Evolutionary conservation across 1,139 yeast genomes (phyloP).

Genomic region (Zhuliangozyma blackwelliae): DNA sequence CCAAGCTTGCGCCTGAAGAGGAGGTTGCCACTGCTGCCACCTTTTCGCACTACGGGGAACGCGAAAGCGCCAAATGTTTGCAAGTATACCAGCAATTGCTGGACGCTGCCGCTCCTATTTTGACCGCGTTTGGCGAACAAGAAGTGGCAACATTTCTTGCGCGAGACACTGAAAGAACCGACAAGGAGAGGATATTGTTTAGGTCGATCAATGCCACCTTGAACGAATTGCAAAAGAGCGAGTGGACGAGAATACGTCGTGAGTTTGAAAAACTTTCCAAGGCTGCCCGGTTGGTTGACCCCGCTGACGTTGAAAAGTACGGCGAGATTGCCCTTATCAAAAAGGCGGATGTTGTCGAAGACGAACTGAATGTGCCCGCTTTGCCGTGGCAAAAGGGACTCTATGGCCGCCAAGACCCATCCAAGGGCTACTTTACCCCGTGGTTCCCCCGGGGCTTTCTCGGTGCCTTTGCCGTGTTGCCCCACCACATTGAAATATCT

Average conservation of each 20-base stretch:
- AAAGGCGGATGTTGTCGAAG: conserved; percentile 52
- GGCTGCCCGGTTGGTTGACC: neutral
- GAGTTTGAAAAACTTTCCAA: conserved; percentile 31
- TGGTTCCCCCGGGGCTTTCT: conserved; percentile 94
- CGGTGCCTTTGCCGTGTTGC: conserved; percentile 88
- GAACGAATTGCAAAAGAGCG: conserved; percentile 49
- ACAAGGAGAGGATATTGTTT: conserved; percentile 36
- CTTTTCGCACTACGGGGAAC: conserved; percentile 19
- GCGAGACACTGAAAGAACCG: conserved; percentile 34
- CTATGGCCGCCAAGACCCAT: conserved; percentile 74
- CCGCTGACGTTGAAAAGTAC: conserved; percentile 56
- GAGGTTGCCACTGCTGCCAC: conserved; percentile 20
- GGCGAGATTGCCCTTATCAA: conserved; percentile 45
- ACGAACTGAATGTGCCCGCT: conserved; percentile 42
- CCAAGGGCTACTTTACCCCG: conserved; percentile 87
- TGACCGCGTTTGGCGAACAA: conserved; percentile 18
- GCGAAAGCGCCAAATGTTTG: conserved; percentile 28
- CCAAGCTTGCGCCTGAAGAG: conserved; percentile 9
- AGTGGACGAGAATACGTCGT: conserved; percentile 47
- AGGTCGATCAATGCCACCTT: conserved; percentile 52
- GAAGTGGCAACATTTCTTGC: conserved; percentile 20
- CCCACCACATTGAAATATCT: conserved; percentile 86
- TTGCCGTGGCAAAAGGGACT: conserved; percentile 76
- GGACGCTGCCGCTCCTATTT: conserved; percentile 22
- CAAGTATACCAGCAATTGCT: conserved; percentile 25